Evolutionary conservation across 2,329 filamentous ascomycete genomes (phyloP).

Genomic region (Sphaceloma murrayae): DNA sequence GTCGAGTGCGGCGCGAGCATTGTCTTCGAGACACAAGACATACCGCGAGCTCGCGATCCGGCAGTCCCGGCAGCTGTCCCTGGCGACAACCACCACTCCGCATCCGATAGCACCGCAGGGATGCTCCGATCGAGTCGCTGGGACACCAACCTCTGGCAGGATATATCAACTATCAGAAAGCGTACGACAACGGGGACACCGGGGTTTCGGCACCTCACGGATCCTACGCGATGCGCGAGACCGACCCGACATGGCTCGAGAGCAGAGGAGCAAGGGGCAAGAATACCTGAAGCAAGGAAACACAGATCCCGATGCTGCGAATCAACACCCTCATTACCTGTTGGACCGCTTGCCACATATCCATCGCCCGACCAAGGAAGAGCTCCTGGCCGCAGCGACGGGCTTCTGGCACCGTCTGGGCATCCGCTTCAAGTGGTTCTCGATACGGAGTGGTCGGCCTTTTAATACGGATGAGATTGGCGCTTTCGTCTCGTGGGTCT

Average conservation of each 20-base stretch:
- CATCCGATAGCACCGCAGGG: too few relatives aligned
- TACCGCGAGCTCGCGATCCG: too few relatives aligned
- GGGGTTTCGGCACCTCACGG: neutral
- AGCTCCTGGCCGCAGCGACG: slow-evolving; percentile 80
- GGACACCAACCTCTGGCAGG: too few relatives aligned
- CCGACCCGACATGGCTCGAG: neutral
- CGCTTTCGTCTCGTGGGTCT: slow-evolving; percentile 89
- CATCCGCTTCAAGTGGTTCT: slow-evolving; percentile 95
- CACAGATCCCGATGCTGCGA: neutral
- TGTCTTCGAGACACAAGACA: neutral
- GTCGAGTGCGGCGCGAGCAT: neutral
- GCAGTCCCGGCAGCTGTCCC: too few relatives aligned
- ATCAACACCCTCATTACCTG: slow-evolving; percentile 27
- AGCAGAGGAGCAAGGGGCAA: slow-evolving; percentile 4
- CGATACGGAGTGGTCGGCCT: slow-evolving; percentile 83
- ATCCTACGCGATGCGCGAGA: neutral
- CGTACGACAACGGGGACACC: neutral
- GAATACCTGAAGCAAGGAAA: neutral
- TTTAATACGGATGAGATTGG: slow-evolving; percentile 97
- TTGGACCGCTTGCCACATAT: slow-evolving; percentile 56
- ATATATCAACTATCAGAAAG: too few relatives aligned
- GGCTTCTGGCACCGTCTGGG: slow-evolving; percentile 86
- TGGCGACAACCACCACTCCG: too few relatives aligned
- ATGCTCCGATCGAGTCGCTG: too few relatives aligned
- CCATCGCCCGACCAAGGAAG: slow-evolving; percentile 83